phyloP scores from a whole-genome alignment of 129 eudicot species.

The Glebionis coronaria region DNA sequence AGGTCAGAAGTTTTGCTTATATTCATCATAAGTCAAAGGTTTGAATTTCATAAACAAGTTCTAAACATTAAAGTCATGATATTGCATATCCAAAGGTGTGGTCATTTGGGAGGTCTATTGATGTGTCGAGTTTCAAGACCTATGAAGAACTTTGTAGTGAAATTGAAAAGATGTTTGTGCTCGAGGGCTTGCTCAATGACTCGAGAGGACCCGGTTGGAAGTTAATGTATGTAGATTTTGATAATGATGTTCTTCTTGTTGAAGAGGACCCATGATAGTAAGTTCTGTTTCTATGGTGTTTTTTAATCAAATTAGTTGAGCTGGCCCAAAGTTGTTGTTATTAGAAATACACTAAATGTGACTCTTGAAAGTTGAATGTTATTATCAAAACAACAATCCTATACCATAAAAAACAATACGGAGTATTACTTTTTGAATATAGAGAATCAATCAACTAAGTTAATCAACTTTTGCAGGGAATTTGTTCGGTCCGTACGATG shows the following conservation, averaged over 20 bases:
- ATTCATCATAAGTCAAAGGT: neutral
- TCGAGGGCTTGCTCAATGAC: constrained; percentile 84
- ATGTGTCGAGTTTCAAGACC: constrained; percentile 77
- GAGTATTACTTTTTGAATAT: too few relatives aligned
- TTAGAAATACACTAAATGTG: too few relatives aligned
- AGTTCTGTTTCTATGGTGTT: constrained; percentile 27
- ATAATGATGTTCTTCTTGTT: constrained; percentile 91
- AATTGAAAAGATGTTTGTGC: constrained; percentile 97
- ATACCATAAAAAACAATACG: too few relatives aligned
- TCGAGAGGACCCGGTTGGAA: constrained; percentile 90
- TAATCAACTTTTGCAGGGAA: constrained; percentile 48
- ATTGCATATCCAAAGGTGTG: constrained; percentile 86
- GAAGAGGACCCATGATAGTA: constrained; percentile 99
- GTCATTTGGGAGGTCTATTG: constrained; percentile 98
- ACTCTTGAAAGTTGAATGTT: too few relatives aligned
- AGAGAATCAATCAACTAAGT: neutral
- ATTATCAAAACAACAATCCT: neutral
- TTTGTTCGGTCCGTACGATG: constrained; percentile 87
- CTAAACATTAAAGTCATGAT: neutral
- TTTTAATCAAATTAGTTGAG: neutral
- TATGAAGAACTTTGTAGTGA: constrained; percentile 78
- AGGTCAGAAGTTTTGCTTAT: constrained; percentile 40
- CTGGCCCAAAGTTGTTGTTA: too few relatives aligned
- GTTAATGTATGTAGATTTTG: constrained; percentile 95
- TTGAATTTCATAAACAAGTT: neutral